Percentiles rank a stretch among this genome's conserved stretches.
These are phyloP conservation scores for Populus davidiana DNA, from an alignment of 345 rosid species.

Conservation along the genomic window DNA sequence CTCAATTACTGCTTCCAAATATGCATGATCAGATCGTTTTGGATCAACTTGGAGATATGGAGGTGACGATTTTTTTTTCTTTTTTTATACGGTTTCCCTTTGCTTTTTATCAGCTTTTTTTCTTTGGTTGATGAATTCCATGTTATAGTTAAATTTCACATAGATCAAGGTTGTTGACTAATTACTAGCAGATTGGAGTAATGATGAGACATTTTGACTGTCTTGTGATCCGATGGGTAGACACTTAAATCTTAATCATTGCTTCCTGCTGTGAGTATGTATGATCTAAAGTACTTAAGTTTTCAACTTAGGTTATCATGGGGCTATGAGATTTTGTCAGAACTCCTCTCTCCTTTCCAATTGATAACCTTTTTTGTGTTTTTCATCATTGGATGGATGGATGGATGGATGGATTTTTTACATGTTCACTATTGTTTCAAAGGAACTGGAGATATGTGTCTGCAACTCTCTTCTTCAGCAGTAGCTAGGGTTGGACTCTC, in stretches of 20 bases:
- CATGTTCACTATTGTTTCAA: neutral
- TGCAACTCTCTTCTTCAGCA: neutral
- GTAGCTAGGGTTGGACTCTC: neutral
- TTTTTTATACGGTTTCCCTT: neutral
- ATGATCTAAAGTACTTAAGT: neutral
- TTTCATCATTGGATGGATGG: neutral
- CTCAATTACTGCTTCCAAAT: constrained; percentile 57
- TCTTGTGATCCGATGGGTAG: neutral
- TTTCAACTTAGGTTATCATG: neutral
- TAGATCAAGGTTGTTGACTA: constrained; percentile 19
- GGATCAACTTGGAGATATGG: neutral
- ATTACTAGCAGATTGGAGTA: constrained; percentile 50
- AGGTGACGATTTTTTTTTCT: neutral
- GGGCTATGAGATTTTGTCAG: constrained; percentile 2
- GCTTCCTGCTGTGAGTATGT: neutral
- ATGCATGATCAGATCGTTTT: neutral
- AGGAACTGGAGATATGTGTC: neutral
- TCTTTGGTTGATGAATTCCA: neutral
- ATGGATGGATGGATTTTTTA: neutral
- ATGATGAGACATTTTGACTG: constrained; percentile 60
- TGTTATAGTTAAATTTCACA: constrained; percentile 13
- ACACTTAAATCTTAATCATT: neutral
- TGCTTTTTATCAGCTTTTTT: neutral
- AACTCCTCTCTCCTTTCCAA: neutral
- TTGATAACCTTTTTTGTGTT: neutral